These are phyloP conservation scores for Phaeosphaeriaceae sp. DNA, from an alignment of 2,329 filamentous ascomycete species.

Conservation along the genomic window DNA sequence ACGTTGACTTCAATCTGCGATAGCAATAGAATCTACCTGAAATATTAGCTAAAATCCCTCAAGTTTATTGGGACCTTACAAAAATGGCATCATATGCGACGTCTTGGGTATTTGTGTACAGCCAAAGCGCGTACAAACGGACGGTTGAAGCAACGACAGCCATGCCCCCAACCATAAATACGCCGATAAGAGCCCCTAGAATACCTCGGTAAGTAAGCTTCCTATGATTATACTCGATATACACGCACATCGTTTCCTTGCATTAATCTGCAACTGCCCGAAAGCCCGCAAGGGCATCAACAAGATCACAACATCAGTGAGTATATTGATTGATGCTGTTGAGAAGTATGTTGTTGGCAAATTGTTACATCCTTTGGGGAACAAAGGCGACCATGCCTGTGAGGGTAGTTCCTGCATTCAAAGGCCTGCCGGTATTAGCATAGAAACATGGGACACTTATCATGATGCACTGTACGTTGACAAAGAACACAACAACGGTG, in stretches of 20 bases:
- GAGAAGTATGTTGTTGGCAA: slow-evolving; percentile 24
- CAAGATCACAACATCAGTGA: slow-evolving; percentile 25
- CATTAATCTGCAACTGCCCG: slow-evolving; percentile 19
- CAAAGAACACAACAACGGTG: slow-evolving; percentile 19
- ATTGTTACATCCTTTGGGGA: slow-evolving; percentile 29
- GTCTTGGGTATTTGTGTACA: slow-evolving; percentile 24
- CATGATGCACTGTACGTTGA: slow-evolving; percentile 11
- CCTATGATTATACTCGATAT: neutral
- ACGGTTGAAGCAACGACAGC: slow-evolving; percentile 28
- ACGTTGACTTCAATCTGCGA: slow-evolving; percentile 52
- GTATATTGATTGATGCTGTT: slow-evolving; percentile 24
- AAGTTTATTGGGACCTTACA: slow-evolving; percentile 1
- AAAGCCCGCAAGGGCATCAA: slow-evolving; percentile 26
- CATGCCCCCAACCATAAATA: slow-evolving; percentile 27
- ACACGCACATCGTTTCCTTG: slow-evolving; percentile 16
- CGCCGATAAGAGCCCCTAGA: slow-evolving; percentile 19
- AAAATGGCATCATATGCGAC: slow-evolving; percentile 22
- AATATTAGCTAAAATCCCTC: neutral
- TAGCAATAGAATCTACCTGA: slow-evolving; percentile 40
- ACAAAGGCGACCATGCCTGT: slow-evolving; percentile 23
- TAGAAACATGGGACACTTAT: neutral
- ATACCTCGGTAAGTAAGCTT: neutral
- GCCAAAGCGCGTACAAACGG: slow-evolving; percentile 24
- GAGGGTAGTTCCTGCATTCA: slow-evolving; percentile 20
- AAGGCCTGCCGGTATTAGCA: slow-evolving; percentile 17